Evolutionary conservation across 768 basidiomycete genomes (phyloP).

Genomic region (Tulasnella sp.): DNA sequence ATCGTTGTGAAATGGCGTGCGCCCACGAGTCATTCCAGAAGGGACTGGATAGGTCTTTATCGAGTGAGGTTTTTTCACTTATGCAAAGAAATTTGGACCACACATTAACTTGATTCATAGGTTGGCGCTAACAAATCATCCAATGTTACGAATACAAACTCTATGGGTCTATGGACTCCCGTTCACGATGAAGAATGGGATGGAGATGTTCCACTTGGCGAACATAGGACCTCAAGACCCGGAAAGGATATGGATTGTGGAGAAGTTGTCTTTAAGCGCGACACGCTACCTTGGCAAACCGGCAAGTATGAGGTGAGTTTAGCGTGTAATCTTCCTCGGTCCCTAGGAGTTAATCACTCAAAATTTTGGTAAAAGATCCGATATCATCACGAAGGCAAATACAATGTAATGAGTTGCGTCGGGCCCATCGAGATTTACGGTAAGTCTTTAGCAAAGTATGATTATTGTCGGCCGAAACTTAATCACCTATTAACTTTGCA

Average conservation of each 20-base stretch:
- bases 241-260: slow-evolving; percentile 31
- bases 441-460: slow-evolving; percentile 29
- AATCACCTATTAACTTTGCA: neutral
- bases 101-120: slow-evolving; percentile 27
- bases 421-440: slow-evolving; percentile 84
- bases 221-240: slow-evolving; percentile 30
- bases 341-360: neutral
- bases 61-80: slow-evolving; percentile 35
- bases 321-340: neutral
- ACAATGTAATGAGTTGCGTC: slow-evolving; percentile 82
- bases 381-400: slow-evolving; percentile 94
- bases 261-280: slow-evolving; percentile 57
- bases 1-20: slow-evolving; percentile 81
- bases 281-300: slow-evolving; percentile 71
- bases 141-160: slow-evolving; percentile 70
- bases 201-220: slow-evolving; percentile 59
- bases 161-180: slow-evolving; percentile 85
- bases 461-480: neutral
- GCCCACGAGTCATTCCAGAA: slow-evolving; percentile 69
- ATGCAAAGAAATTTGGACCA: neutral
- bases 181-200: slow-evolving; percentile 90
- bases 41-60: slow-evolving; percentile 95
- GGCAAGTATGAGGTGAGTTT: slow-evolving; percentile 70
- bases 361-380: slow-evolving; percentile 39
- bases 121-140: slow-evolving; percentile 78